Percentiles rank a stretch among this genome's conserved stretches.
phyloP scores from a whole-genome alignment of 192 early-diverging fungal genomes.

The Mortierella antarctica region DNA sequence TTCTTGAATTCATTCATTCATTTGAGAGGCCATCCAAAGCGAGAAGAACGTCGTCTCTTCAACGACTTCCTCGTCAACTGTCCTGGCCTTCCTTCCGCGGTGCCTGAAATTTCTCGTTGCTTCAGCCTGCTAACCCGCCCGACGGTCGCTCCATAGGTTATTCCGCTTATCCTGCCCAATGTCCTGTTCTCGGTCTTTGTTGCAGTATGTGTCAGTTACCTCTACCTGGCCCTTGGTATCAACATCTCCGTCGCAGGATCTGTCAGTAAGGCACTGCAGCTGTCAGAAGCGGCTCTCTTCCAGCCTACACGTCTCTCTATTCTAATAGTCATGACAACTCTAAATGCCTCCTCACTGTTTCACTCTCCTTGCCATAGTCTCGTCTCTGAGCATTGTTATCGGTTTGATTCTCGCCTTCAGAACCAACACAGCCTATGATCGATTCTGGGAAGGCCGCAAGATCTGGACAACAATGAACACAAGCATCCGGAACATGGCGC shows the following conservation, averaged over 20 bases:
- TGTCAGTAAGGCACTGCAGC: constrained; percentile 20
- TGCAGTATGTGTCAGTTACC: constrained; percentile 42
- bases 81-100: neutral
- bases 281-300: constrained; percentile 1
- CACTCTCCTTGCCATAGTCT: constrained; percentile 45
- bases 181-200: constrained; percentile 41
- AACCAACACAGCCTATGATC: constrained; percentile 79
- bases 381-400: constrained; percentile 67
- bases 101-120: neutral
- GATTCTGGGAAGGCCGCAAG: constrained; percentile 85
- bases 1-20: neutral
- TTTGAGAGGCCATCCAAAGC: neutral
- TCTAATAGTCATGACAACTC: constrained; percentile 5
- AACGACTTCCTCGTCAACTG: neutral
- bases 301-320: neutral
- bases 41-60: neutral
- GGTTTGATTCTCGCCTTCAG: constrained; percentile 86
- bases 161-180: constrained; percentile 46
- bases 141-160: constrained; percentile 26
- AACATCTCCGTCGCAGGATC: constrained; percentile 48
- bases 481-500: constrained; percentile 74
- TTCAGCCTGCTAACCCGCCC: neutral
- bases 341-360: neutral
- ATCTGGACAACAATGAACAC: constrained; percentile 72
- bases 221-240: constrained; percentile 33